Conservation (phyloP, 23 red algal species). For the Gracilariopsis chorda region DNA sequence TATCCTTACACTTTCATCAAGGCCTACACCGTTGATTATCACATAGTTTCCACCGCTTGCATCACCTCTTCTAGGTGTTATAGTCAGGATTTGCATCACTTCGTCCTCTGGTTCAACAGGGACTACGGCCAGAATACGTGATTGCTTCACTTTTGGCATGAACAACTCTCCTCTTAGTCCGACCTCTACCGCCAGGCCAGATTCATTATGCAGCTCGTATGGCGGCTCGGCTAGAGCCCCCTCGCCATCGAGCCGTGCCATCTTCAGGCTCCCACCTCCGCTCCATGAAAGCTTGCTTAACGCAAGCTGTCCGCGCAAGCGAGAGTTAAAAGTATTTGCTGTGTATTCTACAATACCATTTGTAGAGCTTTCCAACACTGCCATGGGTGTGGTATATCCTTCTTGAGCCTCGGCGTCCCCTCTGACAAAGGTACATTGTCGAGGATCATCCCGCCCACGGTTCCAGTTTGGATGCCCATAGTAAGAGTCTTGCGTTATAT, state of each 20-base stretch:
- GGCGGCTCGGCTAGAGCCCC: conserved; percentile 10
- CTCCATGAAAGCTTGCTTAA: conserved; percentile 65
- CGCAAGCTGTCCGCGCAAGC: conserved; percentile 36
- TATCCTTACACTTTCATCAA: conserved; percentile 35
- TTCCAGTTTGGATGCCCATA: conserved; percentile 82
- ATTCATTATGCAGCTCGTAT: conserved; percentile 38
- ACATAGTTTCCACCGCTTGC: conserved; percentile 48
- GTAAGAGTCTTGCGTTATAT: conserved; percentile 26
- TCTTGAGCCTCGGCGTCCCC: background rate
- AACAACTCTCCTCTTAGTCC: conserved; percentile 42
- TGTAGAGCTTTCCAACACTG: conserved; percentile 41
- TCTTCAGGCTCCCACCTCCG: background rate
- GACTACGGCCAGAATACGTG: conserved; percentile 24
- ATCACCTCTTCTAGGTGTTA: conserved; percentile 40
- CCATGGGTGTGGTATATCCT: conserved; percentile 26
- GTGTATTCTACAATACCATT: conserved; percentile 75
- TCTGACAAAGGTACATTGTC: conserved; percentile 56
- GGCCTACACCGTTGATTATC: conserved; percentile 36
- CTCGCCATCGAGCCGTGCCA: conserved; percentile 10
- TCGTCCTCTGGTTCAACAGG: conserved; percentile 17
- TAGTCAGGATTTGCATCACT: background rate
- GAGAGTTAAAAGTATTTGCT: conserved; percentile 46
- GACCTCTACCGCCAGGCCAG: conserved; percentile 46
- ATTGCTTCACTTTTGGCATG: conserved; percentile 67
- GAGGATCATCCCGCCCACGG: conserved; percentile 45